Evolutionary conservation across 2,329 filamentous ascomycete species (phyloP), one percentile per base, ranked within the genome.

Genomic region (Exophiala mesophila): DNA sequence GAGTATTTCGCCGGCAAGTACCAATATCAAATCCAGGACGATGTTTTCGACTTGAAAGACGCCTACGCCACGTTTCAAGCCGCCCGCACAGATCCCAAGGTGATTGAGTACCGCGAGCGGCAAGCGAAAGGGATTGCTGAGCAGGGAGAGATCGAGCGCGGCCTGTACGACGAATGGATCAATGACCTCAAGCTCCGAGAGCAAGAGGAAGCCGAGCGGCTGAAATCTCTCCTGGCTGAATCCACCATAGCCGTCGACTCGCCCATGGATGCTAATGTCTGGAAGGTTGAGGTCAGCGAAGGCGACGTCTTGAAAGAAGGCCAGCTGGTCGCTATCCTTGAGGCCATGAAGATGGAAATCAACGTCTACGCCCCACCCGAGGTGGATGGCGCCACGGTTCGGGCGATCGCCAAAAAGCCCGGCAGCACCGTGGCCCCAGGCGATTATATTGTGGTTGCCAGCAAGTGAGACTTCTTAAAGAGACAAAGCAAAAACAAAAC

Each of bases 301-400:
- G 70, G 71, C 0, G 62, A 73, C 9, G 39, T 52, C 2, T 31
- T 77, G 3, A 59, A 65, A 9, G 59, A 65, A 8, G 67, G 67
- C 5, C 64, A 74, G 17, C 55, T 66, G 0, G 63, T 71, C 1
- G 59, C 65, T 2, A 69, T 77, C 2, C 59, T 77, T 3, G 74
- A 78, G 43, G 73, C 74, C 0, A 78, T 78, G 74, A 77, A 78
- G 55, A 68, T 77, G 62, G 75, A 77, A 50, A 73, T 77, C n/a
- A n/a, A n/a, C n/a, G n/a, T n/a, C n/a, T n/a, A n/a, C n/a, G n/a
- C n/a, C n/a, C n/a, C n/a, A n/a, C n/a, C n/a, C n/a, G n/a, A n/a
- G n/a, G n/a, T n/a, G n/a, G n/a, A n/a, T n/a, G n/a, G n/a, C n/a
- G n/a, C n/a, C n/a, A n/a, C n/a, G n/a, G n/a, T n/a, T n/a, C n/a